Evolutionary conservation across 192 early-diverging fungal species (phyloP), one percentile per base, ranked within the genome.

Genomic region (Entrophospora sp.): DNA sequence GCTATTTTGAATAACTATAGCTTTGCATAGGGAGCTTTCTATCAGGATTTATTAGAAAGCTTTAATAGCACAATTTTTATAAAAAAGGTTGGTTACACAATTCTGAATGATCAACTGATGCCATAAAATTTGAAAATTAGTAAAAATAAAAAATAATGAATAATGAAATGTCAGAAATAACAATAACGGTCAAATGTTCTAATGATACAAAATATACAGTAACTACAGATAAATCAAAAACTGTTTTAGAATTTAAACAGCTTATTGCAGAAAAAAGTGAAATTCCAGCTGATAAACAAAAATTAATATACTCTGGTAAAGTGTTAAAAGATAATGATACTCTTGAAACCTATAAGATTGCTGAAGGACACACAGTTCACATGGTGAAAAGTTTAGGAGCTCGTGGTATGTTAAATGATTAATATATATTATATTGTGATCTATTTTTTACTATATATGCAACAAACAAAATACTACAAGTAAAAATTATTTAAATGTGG

Each of bases 291-390:
- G 81, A 80, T 13, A 71, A 79, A 36, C 95, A 92, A 73, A 81
- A 95, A 18, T 82, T 98, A 44, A 98, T 98, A 65, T 98, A 87
- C 71, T 85, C 94, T 34, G 96, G 96, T 9, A 79, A 86, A 37
- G 93, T 98, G 44, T 84, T 98, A 48, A 98, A 98, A 75, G 94
- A 98, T 72, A 79, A 70, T 12, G 93, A 96, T 34, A 84, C 73
- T 2, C 73, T 98, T 22, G 67, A 73, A 2, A 70, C 69, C 7
- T 95, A 94, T 78, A 96, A 96, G 75, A 77, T 98, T 25, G 75
- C 76, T 1, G 90, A 94, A 13, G 90, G 90, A 0, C 82, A 91
- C 68, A 95, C 94, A 20, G 81, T 98, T 10, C 96, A 98, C 61
- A 86, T 98, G 87, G 94, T 96, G 12, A 85, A 85, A 45, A 83